Evolutionary conservation across 2,329 filamentous ascomycete genomes (phyloP), one percentile per base, ranked within the genome.

Genomic region (Capronia coronata): DNA sequence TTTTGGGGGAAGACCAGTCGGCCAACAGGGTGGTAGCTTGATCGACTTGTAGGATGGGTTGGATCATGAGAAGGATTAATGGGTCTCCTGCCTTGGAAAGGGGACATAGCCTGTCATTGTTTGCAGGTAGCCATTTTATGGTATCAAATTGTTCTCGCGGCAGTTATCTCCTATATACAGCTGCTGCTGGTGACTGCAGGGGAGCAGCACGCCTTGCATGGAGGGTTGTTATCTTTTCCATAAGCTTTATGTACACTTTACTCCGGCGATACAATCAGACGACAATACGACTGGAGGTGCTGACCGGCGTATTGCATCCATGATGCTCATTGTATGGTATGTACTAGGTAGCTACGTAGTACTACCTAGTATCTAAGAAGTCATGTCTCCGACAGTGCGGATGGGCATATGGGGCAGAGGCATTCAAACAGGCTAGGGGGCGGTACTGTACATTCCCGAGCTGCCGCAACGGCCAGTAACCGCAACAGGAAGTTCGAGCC

Each of bases 11-110:
- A 71, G 74, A 55, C 72, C 70, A 40, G 65, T 68, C 46, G 70
- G 69, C 54, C 70, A 71, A 48, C 71, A 72, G 45, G 67, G 71
- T 49, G 76, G 76, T 47, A 83, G 79, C 63, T 64, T 83, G 68
- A 83, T 83, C 64, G 80, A 83, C 65, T 65, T 83, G 61, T 80
- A 63, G 48, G 18, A 19, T 30, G 37, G 35, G 21, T 32, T 37
- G 46, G 48, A 50, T 25, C 37, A 32, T 16, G 18, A 16, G 19
- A 39, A 19, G 34, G 16, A 18, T 8, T 37, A 19, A 37, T 6
- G 11, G 34, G 14, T 4, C 10, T 8, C 19, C 34, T 37, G 7
- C 19, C 16, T 37, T 37, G 14, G n/a, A 14, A 18, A 13, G 34
- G 6, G 14, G 34, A 3, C 34, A 37, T 11, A 37, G 34, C 11